A percentile compares a stretch with the other conserved stretches of the same genome.
phyloP scores from a whole-genome alignment of 2,329 filamentous ascomycete genomes.

The Trichoderma arundinaceum region DNA sequence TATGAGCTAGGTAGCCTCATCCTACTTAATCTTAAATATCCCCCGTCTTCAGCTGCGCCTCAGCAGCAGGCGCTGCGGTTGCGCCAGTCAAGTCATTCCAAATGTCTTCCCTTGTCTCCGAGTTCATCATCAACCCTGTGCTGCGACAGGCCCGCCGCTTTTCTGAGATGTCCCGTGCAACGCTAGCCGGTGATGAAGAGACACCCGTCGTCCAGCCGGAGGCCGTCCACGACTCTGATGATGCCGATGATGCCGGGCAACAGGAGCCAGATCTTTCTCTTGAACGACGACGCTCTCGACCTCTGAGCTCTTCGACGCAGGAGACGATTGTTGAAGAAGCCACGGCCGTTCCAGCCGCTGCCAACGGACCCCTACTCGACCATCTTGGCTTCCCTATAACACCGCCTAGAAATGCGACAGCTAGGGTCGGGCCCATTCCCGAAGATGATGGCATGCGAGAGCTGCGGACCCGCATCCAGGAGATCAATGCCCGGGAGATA shows the following conservation, averaged over 20 bases:
- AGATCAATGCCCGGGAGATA: constrained; percentile 67
- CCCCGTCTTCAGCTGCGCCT: constrained; percentile 16
- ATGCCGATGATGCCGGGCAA: constrained; percentile 33
- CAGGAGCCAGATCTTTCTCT: constrained; percentile 34
- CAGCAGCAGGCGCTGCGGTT: constrained; percentile 20
- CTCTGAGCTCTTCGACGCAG: constrained; percentile 45
- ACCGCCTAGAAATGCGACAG: constrained; percentile 32
- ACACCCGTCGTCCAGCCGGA: constrained; percentile 33
- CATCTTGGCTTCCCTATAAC: constrained; percentile 44
- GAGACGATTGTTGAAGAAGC: constrained; percentile 45
- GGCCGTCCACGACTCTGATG: constrained; percentile 40
- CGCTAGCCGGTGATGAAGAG: constrained; percentile 46
- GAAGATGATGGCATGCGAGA: constrained; percentile 80
- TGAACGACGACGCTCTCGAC: constrained; percentile 40
- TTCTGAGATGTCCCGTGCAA: constrained; percentile 56
- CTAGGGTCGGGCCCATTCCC: constrained; percentile 56
- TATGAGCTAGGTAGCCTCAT: constrained; percentile 19
- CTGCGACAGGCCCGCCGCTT: constrained; percentile 69
- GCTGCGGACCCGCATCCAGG: constrained; percentile 70
- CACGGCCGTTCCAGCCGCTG: constrained; percentile 34
- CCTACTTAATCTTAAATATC: constrained; percentile 14
- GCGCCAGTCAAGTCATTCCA: constrained; percentile 28
- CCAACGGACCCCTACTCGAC: constrained; percentile 40
- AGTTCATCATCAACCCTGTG: constrained; percentile 70
- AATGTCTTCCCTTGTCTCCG: constrained; percentile 69